Evolutionary conservation across 169 alveolate genomes (phyloP).

Genomic region (Cryptosporidium bovis): DNA sequence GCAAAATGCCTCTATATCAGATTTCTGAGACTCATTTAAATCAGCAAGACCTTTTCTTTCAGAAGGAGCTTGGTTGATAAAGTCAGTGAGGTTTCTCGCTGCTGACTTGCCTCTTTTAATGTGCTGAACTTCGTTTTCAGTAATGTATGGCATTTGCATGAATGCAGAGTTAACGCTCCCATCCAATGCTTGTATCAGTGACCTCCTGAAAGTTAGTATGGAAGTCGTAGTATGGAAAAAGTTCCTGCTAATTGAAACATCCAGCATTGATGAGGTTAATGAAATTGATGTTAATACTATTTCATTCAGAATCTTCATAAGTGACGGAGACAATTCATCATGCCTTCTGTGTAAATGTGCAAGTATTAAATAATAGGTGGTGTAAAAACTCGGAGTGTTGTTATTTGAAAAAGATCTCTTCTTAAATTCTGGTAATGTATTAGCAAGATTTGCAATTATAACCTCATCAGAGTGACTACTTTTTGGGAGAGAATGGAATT

Average conservation of each 20-base stretch:
- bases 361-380: constrained; percentile 29
- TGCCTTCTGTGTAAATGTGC: constrained; percentile 62
- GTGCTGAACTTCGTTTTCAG: constrained; percentile 80
- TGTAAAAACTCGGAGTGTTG: constrained; percentile 25
- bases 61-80: constrained; percentile 83
- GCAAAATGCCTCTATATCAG: constrained; percentile 88
- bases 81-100: constrained; percentile 83
- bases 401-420: constrained; percentile 35
- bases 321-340: constrained; percentile 24
- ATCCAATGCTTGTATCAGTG: constrained; percentile 88
- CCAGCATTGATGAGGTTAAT: constrained; percentile 49
- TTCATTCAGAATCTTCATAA: constrained; percentile 12
- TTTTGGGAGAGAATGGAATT: constrained; percentile 31
- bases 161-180: constrained; percentile 82
- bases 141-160: constrained; percentile 90
- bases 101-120: constrained; percentile 84
- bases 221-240: constrained; percentile 60
- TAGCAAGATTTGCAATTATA: constrained; percentile 31
- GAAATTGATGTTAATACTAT: constrained; percentile 19
- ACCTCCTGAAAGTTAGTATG: constrained; percentile 87
- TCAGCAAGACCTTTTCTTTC: constrained; percentile 84
- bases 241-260: constrained; percentile 57
- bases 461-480: constrained; percentile 22
- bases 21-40: constrained; percentile 80
- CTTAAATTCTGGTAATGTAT: constrained; percentile 44